Conservation (phyloP, 2,329 filamentous ascomycete species). For the Emergomyces orientalis region DNA sequence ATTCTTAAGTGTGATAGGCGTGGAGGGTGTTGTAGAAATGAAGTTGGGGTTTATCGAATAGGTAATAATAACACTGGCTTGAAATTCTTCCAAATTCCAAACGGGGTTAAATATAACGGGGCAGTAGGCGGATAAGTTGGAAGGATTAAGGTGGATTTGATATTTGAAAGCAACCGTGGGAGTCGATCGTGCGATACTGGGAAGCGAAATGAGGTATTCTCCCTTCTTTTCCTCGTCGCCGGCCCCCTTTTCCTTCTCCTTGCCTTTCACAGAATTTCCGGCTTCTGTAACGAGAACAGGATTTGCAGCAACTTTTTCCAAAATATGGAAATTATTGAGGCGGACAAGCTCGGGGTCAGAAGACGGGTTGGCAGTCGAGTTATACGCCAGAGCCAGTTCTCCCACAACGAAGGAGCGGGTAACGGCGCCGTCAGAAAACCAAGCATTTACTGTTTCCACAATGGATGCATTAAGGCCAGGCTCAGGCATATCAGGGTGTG, state of each 20-base stretch:
- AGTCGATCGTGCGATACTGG: constrained; percentile 57
- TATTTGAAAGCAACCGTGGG: constrained; percentile 81
- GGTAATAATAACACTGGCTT: constrained; percentile 75
- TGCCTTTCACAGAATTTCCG: constrained; percentile 19
- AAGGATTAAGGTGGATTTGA: constrained; percentile 63
- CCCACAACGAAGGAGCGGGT: constrained; percentile 68
- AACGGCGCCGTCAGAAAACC: constrained; percentile 64
- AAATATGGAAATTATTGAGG: constrained; percentile 74
- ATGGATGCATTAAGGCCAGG: constrained; percentile 80
- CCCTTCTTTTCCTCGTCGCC: constrained; percentile 54
- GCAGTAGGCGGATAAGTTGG: constrained; percentile 49
- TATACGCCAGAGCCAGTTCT: constrained; percentile 82
- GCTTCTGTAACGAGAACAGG: constrained; percentile 75
- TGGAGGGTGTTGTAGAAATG: constrained; percentile 30
- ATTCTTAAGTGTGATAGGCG: constrained; percentile 58
- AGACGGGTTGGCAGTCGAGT: constrained; percentile 35
- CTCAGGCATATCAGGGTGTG: constrained; percentile 71
- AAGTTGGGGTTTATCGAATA: constrained; percentile 75
- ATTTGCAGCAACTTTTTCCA: constrained; percentile 91
- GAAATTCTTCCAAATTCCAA: constrained; percentile 77
- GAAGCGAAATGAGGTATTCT: constrained; percentile 67
- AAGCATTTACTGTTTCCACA: constrained; percentile 81
- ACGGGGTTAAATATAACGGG: constrained; percentile 64
- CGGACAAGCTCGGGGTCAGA: constrained; percentile 56
- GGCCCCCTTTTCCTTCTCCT: constrained; percentile 17